Conservation (phyloP, 768 basidiomycete species). For the Leucogyrophana mollusca region DNA sequence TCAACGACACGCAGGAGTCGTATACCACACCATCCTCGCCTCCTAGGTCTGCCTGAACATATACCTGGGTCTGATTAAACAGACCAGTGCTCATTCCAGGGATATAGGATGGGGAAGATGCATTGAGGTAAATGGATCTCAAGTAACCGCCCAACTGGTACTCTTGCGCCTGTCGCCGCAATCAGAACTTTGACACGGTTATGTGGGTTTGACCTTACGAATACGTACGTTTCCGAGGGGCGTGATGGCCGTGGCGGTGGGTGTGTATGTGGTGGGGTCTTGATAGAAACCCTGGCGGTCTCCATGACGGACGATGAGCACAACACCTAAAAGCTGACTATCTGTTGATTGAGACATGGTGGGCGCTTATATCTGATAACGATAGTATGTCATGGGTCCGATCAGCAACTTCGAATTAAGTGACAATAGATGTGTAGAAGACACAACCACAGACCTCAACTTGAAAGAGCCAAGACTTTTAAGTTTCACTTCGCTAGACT, state of each 20-base stretch:
- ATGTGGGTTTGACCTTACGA: not conserved
- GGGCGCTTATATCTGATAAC: not conserved
- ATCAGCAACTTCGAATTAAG: too few species aligned
- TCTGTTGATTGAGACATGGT: slow-evolving; percentile 13
- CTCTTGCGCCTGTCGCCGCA: slow-evolving; percentile 38
- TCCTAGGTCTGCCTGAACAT: slow-evolving; percentile 63
- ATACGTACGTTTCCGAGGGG: slow-evolving; percentile 61
- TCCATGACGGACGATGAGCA: slow-evolving; percentile 58
- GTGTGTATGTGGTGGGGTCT: slow-evolving; percentile 53
- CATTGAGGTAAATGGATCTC: slow-evolving; percentile 52
- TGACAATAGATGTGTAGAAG: too few species aligned
- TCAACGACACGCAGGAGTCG: slow-evolving; percentile 63
- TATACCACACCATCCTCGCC: slow-evolving; percentile 68
- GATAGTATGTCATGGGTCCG: too few species aligned
- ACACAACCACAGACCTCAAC: too few species aligned
- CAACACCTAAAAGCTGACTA: slow-evolving; percentile 48
- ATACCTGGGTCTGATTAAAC: slow-evolving; percentile 38
- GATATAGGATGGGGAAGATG: slow-evolving; percentile 53
- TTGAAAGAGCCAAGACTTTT: too few species aligned
- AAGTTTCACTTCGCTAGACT: too few species aligned
- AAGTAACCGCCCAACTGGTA: slow-evolving; percentile 53
- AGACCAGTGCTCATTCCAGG: slow-evolving; percentile 33
- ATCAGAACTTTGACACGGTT: not conserved
- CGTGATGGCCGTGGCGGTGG: slow-evolving; percentile 58
- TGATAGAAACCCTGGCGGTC: slow-evolving; percentile 70